Percentiles rank a stretch among this genome's conserved stretches.
These are phyloP conservation scores for Colletotrichum sansevieriae DNA, from an alignment of 2,329 filamentous ascomycete genomes.

Conservation along the genomic window DNA sequence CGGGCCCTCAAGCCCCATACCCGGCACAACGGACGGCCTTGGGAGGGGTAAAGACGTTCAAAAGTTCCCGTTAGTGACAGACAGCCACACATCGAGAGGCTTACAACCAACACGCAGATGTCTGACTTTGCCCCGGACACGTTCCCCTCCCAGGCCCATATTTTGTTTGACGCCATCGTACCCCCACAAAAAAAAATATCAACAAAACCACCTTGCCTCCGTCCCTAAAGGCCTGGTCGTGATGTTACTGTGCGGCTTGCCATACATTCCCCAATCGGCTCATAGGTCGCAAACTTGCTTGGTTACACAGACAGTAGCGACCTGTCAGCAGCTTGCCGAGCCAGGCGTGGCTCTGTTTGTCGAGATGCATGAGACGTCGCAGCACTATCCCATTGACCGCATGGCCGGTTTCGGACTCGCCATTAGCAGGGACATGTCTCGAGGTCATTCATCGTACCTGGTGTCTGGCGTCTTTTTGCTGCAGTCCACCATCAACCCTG, in stretches of 20 bases:
- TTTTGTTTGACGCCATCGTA: constrained; percentile 2
- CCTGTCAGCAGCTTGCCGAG: constrained; percentile 24
- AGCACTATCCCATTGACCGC: not conserved
- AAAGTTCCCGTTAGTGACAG: constrained; percentile 18
- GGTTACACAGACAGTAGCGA: constrained; percentile 19
- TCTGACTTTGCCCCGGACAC: not conserved
- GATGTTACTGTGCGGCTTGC: constrained; percentile 6
- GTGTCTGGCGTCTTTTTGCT: not conserved
- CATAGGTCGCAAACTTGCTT: constrained; percentile 26
- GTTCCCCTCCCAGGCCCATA: not conserved
- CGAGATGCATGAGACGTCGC: constrained; percentile 20
- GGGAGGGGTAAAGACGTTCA: not conserved
- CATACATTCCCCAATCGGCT: constrained; percentile 6
- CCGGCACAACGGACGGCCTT: constrained; percentile 9
- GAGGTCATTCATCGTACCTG: not conserved
- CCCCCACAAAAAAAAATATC: too few species aligned
- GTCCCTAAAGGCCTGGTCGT: constrained; percentile 30
- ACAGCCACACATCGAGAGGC: not conserved
- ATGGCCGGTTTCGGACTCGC: constrained; percentile 8
- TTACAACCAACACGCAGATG: constrained; percentile 12
- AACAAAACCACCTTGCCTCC: not conserved
- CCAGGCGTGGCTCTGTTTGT: constrained; percentile 12
- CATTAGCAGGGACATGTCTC: not conserved
- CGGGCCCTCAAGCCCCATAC: constrained; percentile 18
- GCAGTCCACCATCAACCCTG: not conserved